A percentile compares a stretch with the other conserved stretches of the same genome.
These are phyloP conservation scores for Shiraia bambusicola DNA, from an alignment of 2,329 filamentous ascomycete species.

Conservation along the genomic window DNA sequence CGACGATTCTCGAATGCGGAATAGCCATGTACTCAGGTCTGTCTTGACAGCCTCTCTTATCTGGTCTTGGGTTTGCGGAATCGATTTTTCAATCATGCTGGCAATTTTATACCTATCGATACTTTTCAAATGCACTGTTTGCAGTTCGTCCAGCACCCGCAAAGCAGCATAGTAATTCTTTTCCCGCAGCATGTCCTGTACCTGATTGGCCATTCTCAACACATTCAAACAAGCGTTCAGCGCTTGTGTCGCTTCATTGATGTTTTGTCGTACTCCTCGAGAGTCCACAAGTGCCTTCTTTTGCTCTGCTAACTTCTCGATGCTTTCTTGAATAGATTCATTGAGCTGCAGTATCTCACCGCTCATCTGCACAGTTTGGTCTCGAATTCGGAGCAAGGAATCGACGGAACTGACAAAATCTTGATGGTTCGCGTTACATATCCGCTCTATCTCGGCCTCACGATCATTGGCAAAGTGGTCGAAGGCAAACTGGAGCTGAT, in stretches of 20 bases:
- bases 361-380: slow-evolving; percentile 85
- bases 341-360: slow-evolving; percentile 90
- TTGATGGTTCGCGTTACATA: slow-evolving; percentile 94
- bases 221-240: slow-evolving; percentile 91
- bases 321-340: slow-evolving; percentile 91
- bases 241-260: slow-evolving; percentile 86
- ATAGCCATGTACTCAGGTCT: slow-evolving; percentile 96
- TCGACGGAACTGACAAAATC: slow-evolving; percentile 94
- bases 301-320: slow-evolving; percentile 89
- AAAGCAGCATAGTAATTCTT: slow-evolving; percentile 96
- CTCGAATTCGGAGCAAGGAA: slow-evolving; percentile 85
- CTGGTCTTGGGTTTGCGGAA: slow-evolving; percentile 85
- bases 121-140: slow-evolving; percentile 93
- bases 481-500: slow-evolving; percentile 75
- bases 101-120: slow-evolving; percentile 94
- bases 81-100: slow-evolving; percentile 92
- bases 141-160: slow-evolving; percentile 89
- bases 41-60: slow-evolving; percentile 97
- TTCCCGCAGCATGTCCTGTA: slow-evolving; percentile 85
- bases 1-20: slow-evolving; percentile 89
- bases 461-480: slow-evolving; percentile 81
- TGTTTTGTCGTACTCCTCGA: slow-evolving; percentile 87
- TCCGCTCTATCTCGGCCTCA: slow-evolving; percentile 87
- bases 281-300: slow-evolving; percentile 95
- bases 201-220: slow-evolving; percentile 86